Evolutionary conservation across 192 early-diverging fungal genomes (phyloP), one percentile per base, ranked within the genome.

Genomic region (Bifiguratus adelaidae): DNA sequence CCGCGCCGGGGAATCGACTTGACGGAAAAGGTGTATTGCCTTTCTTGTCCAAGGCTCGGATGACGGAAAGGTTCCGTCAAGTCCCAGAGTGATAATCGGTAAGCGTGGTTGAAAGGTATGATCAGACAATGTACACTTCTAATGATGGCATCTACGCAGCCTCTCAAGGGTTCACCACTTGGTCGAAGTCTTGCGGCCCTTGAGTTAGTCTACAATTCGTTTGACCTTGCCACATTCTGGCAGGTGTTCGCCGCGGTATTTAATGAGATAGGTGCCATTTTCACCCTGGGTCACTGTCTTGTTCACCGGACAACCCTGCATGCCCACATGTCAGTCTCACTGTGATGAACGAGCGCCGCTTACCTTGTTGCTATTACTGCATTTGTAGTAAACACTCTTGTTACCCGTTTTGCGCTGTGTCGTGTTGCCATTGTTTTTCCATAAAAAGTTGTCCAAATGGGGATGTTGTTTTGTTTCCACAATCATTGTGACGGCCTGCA

Each of bases 391-490:
- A 41, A 74, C 60, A 48, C 75, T 77, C 46, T 67, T 71, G 28
- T 64, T 64, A 22, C 71, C 71, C 20, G 71, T 74, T 48, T 71
- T 71, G 52, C 64, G 71, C 34, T 74, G 71, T 4, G 61, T 67
- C 21, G 75, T 77, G 30, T 77, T 77, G 9, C 75, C 75, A 47
- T 77, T 77, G 41, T 77, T 77, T 45, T 69, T 71, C 75, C 75
- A 77, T 13, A 71, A 54, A 48, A 67, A 67, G 7, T 52, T 58
- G 52, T 77, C 75, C 4, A 57, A 12, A 30, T 65, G 65, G 4
- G 75, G 71, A 34, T 41, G 42, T 25, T 77, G 65, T 20, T 41
- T 46, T 2, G 75, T 71, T 43, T 77, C 75, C 18, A 77, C 60
- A 32, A 77, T 74, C 55, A 71, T 65, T 22, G 72, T 77, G 18